Conservation (phyloP, 768 basidiomycete species). For the Mycena latifolia region DNA sequence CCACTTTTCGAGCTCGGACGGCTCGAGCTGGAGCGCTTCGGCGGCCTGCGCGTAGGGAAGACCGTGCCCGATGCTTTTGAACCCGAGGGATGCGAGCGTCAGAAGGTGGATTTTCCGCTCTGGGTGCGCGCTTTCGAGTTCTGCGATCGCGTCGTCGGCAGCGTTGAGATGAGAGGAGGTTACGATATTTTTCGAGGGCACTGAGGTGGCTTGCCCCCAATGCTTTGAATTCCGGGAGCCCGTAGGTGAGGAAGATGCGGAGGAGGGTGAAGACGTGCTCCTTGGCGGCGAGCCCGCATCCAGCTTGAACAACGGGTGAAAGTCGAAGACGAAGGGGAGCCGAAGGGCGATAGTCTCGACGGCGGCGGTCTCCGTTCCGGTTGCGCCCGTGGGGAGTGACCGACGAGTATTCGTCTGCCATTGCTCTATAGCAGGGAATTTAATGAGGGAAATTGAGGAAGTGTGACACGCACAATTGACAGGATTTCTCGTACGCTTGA, state of each 20-base stretch:
- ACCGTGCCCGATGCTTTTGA: too few relatives aligned
- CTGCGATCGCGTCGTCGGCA: constrained; percentile 47
- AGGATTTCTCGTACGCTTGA: too few relatives aligned
- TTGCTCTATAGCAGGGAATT: too few relatives aligned
- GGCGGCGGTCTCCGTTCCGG: constrained; percentile 68
- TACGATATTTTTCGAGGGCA: constrained; percentile 70
- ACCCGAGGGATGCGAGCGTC: too few relatives aligned
- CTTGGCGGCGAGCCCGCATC: constrained; percentile 73
- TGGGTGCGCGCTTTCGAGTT: constrained; percentile 68
- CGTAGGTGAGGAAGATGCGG: constrained; percentile 77
- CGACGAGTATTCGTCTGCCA: too few relatives aligned
- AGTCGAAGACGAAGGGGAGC: constrained; percentile 79
- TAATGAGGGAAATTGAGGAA: neutral
- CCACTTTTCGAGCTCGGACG: too few relatives aligned
- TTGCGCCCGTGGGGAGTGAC: too few relatives aligned
- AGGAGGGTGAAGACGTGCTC: constrained; percentile 83
- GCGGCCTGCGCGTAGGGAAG: too few relatives aligned
- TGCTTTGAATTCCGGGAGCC: constrained; percentile 68
- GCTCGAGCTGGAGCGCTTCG: too few relatives aligned
- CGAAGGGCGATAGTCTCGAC: constrained; percentile 76
- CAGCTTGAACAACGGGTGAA: constrained; percentile 84
- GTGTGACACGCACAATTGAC: too few relatives aligned
- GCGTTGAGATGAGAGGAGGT: too few relatives aligned
- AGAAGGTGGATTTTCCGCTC: constrained; percentile 87
- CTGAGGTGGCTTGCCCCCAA: constrained; percentile 69